phyloP scores from a whole-genome alignment of 2,329 filamentous ascomycete species.

The Cercospora berteroae region DNA sequence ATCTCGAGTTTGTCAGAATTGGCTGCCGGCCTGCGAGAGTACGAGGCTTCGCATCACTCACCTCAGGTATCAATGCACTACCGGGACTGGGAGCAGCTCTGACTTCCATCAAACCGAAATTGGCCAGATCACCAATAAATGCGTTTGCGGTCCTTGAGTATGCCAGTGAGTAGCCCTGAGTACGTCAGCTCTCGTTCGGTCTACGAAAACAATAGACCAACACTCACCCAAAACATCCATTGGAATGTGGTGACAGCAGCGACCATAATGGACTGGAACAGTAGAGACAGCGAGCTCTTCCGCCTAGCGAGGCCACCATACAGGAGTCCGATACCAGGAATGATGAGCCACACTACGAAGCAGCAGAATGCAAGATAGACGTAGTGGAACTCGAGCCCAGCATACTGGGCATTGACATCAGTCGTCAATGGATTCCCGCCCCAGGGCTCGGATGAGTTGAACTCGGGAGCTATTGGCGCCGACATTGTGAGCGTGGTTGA shows the following conservation, averaged over 20 bases:
- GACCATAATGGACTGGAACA: conserved; percentile 63
- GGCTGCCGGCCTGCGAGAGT: background rate
- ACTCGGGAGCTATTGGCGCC: conserved; percentile 36
- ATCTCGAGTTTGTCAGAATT: conserved; percentile 39
- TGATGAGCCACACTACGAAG: conserved; percentile 65
- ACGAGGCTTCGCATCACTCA: background rate
- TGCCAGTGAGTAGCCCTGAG: conserved; percentile 58
- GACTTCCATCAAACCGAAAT: conserved; percentile 62
- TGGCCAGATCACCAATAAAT: conserved; percentile 62
- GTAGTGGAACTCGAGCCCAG: conserved; percentile 60
- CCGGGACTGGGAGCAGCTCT: conserved; percentile 60
- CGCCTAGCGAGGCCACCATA: conserved; percentile 63
- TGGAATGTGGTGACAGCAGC: conserved; percentile 57
- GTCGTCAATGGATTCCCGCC: conserved; percentile 55
- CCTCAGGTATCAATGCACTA: conserved; percentile 56
- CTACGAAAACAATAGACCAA: background rate
- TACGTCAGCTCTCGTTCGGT: background rate
- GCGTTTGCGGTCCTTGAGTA: conserved; percentile 60
- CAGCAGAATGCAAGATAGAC: conserved; percentile 59
- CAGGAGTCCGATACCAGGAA: conserved; percentile 64
- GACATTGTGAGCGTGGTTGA: background rate
- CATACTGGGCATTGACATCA: conserved; percentile 59
- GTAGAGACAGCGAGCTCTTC: conserved; percentile 60
- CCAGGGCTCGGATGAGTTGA: conserved; percentile 46
- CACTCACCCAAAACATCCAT: conserved; percentile 57